Percentiles rank a stretch among this genome's conserved stretches.
phyloP scores from a whole-genome alignment of 2,329 filamentous ascomycete genomes.

The Westerdykella aurantiaca region DNA sequence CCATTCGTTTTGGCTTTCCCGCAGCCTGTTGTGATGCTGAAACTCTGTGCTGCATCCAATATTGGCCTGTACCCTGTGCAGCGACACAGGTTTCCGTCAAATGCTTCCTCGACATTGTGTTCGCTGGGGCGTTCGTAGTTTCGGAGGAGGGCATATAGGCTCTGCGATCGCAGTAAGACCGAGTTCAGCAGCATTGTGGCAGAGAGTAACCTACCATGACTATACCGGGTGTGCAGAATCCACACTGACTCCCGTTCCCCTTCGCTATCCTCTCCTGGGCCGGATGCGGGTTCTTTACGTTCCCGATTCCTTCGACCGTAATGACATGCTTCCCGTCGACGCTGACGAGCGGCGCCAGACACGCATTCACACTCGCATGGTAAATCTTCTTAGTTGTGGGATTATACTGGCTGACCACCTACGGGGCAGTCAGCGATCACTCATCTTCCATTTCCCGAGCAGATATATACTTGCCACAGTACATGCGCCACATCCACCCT shows the following conservation, averaged over 20 bases:
- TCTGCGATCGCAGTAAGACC: conserved; percentile 44
- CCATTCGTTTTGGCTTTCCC: conserved; percentile 54
- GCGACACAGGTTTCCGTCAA: conserved; percentile 91
- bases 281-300: conserved; percentile 78
- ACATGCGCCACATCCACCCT: conserved; percentile 94
- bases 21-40: conserved; percentile 57
- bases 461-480: conserved; percentile 60
- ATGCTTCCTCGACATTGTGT: conserved; percentile 87
- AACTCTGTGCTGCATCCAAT: conserved; percentile 86
- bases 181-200: neutral
- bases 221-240: conserved; percentile 96
- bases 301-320: conserved; percentile 93
- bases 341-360: conserved; percentile 84
- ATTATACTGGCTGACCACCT: conserved; percentile 85
- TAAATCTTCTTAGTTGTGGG: conserved; percentile 89
- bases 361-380: conserved; percentile 95
- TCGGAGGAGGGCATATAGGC: conserved; percentile 82
- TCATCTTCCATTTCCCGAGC: neutral
- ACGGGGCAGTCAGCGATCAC: conserved; percentile 9
- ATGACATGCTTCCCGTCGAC: conserved; percentile 98
- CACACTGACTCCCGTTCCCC: conserved; percentile 86
- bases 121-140: conserved; percentile 74
- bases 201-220: conserved; percentile 60
- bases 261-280: conserved; percentile 86
- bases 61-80: conserved; percentile 96